phyloP scores from a whole-genome alignment of 495 filamentous ascomycete genomes.

The Penicillium canescens region DNA sequence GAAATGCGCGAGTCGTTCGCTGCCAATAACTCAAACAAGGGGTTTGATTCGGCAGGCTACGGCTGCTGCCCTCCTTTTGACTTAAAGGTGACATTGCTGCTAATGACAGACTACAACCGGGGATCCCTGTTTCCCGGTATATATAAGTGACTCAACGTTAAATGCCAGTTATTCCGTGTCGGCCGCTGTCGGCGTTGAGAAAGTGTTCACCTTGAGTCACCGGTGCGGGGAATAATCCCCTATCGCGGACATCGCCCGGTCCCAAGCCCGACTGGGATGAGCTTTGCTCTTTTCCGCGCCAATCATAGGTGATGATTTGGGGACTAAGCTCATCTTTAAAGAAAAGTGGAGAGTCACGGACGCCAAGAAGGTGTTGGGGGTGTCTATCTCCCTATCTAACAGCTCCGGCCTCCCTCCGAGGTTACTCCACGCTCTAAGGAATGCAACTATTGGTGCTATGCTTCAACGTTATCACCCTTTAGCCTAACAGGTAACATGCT shows the following conservation, averaged over 20 bases:
- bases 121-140: no score
- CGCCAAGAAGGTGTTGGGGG: not conserved
- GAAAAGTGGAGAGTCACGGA: not conserved
- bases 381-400: not conserved
- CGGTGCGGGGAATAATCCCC: conserved; percentile 8
- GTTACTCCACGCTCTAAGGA: conserved; percentile 1
- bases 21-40: conserved; percentile 36
- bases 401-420: conserved; percentile 6
- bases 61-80: conserved; percentile 8
- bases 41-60: conserved; percentile 22
- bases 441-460: conserved; percentile 8
- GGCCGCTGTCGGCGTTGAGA: not conserved
- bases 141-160: no score
- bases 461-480: not conserved
- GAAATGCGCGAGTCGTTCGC: conserved; percentile 31
- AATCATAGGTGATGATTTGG: not conserved
- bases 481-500: no score
- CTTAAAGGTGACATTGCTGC: not conserved
- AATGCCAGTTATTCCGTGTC: not conserved
- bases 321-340: not conserved
- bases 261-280: not conserved
- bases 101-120: no score
- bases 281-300: not conserved
- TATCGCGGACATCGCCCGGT: conserved; percentile 1
- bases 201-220: not conserved